Conservation (phyloP, 306 rosid genomes). For the Prunus persica region DNA sequence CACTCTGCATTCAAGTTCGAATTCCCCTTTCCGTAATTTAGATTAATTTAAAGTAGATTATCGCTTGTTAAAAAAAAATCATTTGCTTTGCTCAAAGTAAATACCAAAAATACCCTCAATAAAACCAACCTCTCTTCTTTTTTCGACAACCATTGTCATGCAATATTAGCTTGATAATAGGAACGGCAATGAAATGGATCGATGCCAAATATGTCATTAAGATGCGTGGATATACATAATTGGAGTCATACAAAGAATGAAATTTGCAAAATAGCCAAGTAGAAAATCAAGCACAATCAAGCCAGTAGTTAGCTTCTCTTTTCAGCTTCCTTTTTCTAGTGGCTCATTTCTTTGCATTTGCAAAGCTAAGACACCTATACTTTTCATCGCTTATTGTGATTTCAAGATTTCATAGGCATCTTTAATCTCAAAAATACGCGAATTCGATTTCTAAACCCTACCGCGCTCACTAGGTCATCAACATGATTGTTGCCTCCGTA, state of each 20-base stretch:
- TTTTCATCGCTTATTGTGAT: conserved; percentile 92
- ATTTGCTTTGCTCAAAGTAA: too few species aligned
- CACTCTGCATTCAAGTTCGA: rapidly evolving
- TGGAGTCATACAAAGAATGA: not conserved
- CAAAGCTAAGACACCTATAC: conserved; percentile 87
- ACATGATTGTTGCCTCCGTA: conserved; percentile 39
- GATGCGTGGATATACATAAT: conserved; percentile 3
- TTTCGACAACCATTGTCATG: too few species aligned
- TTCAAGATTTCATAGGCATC: conserved; percentile 88
- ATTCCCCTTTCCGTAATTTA: rapidly evolving
- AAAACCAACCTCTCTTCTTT: too few species aligned
- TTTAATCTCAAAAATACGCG: not conserved
- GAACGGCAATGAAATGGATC: too few species aligned
- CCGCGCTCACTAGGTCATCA: not conserved
- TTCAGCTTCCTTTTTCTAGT: not conserved
- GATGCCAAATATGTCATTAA: not conserved
- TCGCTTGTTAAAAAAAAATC: too few species aligned
- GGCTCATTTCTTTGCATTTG: conserved; percentile 85
- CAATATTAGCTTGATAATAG: too few species aligned
- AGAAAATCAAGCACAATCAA: not conserved
- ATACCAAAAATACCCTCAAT: too few species aligned
- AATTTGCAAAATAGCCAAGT: conserved; percentile 12
- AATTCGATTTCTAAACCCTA: conserved; percentile 24
- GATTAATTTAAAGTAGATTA: too few species aligned
- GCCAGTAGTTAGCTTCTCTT: not conserved